phyloP scores from a whole-genome alignment of 495 filamentous ascomycete genomes.

The Xylaria castorea region DNA sequence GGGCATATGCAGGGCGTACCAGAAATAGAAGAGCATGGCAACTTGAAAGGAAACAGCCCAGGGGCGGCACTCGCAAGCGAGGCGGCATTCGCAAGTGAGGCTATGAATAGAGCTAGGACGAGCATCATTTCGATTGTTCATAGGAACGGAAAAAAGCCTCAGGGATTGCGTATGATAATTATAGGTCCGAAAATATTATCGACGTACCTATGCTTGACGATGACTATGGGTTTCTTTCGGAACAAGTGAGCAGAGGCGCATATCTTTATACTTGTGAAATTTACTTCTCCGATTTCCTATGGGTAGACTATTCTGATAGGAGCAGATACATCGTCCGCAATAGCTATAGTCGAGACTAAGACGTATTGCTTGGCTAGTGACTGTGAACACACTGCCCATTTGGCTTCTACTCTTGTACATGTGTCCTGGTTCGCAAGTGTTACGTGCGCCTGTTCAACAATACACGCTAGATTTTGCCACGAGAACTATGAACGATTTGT shows the following conservation, averaged over 20 bases:
- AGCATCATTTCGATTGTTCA: constrained; percentile 14
- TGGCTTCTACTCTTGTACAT: neutral
- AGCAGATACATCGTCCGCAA: no score
- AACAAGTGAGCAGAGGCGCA: neutral
- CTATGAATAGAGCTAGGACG: neutral
- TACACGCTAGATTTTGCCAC: neutral
- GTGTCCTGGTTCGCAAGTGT: neutral
- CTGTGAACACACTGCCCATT: neutral
- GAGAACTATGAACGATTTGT: constrained; percentile 1
- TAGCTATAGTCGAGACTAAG: neutral
- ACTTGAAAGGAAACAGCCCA: neutral
- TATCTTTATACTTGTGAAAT: neutral
- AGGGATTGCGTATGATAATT: neutral
- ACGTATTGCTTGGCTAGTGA: neutral
- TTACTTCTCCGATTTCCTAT: neutral
- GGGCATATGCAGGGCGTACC: constrained; percentile 20
- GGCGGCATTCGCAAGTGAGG: constrained; percentile 4
- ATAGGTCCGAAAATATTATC: no score
- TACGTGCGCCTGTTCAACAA: neutral
- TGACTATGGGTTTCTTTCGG: neutral
- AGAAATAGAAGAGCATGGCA: constrained; percentile 17
- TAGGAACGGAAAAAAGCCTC: neutral
- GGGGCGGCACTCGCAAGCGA: neutral
- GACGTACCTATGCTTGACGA: neutral
- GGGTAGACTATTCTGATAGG: neutral